Evolutionary conservation across 1,139 yeast species (phyloP), one percentile per base, ranked within the genome.

Genomic region (Sugiyamaella novakii): DNA sequence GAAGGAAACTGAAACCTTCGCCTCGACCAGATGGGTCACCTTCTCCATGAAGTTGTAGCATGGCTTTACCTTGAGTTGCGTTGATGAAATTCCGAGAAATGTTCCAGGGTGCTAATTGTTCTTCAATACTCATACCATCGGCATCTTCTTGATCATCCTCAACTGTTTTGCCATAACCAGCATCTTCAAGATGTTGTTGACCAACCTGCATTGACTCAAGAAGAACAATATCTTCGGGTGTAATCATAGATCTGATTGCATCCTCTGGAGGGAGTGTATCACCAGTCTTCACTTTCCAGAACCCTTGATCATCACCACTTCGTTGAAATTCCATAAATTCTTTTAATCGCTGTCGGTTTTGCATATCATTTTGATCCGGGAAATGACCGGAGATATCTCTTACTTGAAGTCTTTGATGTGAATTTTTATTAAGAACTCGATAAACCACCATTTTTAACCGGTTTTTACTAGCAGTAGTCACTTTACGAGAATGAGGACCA

Each of bases 291-390:
- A 94, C 77, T 62, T 89, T 92, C 99, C 99, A 94, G 63, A 74
- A 87, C 2, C 98, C 96, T 63, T 89, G 96, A 64, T 92, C 98
- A 24, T 86, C 91, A 11, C 98, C 98, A 37, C 85, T 82, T 59
- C 98, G 77, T 70, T 91, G 98, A 62, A 87, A 94, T 63, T 91
- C 98, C 99, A 94, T 94, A 59, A 94, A 94, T 68, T 94, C 99
- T 66, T 94, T 94, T 53, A 94, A 76, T 54, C 97, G 76, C 69
- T 92, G 98, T 60, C 98, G 78, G 63, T 89, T 92, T 67, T 94
- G 99, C 89, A 92, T 91, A 64, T 92, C 98, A 63, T 87, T 91
- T 66, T 91, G 98, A 60, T 91, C 98, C 0, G 98, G 98, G 63
- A 94, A 94, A 70, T 92, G 98, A 47, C 80, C 79, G 0, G 95